Evolutionary conservation across 2,329 filamentous ascomycete species (phyloP), one percentile per base, ranked within the genome.

Genomic region (Phialemonium atrogriseum): DNA sequence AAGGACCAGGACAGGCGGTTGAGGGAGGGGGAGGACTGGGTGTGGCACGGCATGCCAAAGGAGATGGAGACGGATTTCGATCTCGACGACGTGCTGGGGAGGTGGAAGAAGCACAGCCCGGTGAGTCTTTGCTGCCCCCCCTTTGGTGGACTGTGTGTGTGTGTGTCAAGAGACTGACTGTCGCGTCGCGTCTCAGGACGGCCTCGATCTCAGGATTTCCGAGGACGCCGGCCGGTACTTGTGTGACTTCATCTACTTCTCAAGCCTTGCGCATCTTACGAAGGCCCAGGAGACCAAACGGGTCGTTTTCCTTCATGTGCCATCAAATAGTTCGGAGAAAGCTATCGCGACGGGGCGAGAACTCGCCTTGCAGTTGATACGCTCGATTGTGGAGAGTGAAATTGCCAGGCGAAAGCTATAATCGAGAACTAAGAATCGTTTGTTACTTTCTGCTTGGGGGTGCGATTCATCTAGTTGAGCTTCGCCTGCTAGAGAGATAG

Each of bases 191-290:
- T 16, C 28, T 10, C n/a, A 44, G 50, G 45, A 52, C 25, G 50
- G 58, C 26, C 41, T 55, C 30, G 64, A 70, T 39, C 51, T 77
- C 7, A 66, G 73, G 19, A 60, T 82, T 23, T 85, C 80, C 0
- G 68, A 77, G 25, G 78, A 88, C 42, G 75, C 83, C 0, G 83
- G 83, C 3, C 70, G 69, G 13, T 88, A 80, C 52, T 62, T 87
- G 11, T 88, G 83, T 55, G 83, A 88, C 50, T 88, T 84, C 48
- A 85, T 82, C 43, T 84, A 81, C 54, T 86, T 77, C 55, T 76
- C 73, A 6, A 82, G 76, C 38, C 53, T 86, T 43, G 66, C 79
- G 13, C 59, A 76, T 36, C 56, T 76, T 21, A 62, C 59, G 45
- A 69, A 66, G 48, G 53, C 60, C 27, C 46, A 60, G 26, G 50